Conservation (phyloP, 169 alveolate genomes). For the Pseudocohnilembus persalinus region DNA sequence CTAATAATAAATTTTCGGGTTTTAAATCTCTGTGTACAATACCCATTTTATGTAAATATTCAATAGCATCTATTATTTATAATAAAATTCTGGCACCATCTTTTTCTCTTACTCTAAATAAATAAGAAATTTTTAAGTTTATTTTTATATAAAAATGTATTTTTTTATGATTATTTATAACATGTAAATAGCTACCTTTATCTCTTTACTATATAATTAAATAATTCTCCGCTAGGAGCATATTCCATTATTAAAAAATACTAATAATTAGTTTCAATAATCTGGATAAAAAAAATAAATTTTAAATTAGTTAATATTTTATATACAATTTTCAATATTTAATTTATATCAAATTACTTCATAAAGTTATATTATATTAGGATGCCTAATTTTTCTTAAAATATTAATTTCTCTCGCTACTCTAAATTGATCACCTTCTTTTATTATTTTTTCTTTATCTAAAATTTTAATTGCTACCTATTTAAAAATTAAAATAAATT, state of each 20-base stretch:
- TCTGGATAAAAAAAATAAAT: slow-evolving; percentile 35
- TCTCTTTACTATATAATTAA: slow-evolving; percentile 67
- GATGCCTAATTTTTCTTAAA: neutral
- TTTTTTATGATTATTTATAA: neutral
- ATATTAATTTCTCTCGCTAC: neutral
- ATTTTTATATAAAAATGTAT: neutral
- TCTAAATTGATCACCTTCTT: neutral
- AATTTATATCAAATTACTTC: neutral
- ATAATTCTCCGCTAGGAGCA: slow-evolving; percentile 80
- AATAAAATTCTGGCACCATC: slow-evolving; percentile 86
- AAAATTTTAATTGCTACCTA: neutral
- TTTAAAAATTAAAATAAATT: too few species aligned
- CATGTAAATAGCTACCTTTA: slow-evolving; percentile 6
- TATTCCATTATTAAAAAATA: slow-evolving; percentile 81
- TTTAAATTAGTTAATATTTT: too few species aligned
- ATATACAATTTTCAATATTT: neutral
- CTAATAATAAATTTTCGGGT: slow-evolving; percentile 92
- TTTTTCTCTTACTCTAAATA: slow-evolving; percentile 55
- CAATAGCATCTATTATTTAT: slow-evolving; percentile 92
- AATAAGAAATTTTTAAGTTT: neutral
- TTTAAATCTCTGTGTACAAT: slow-evolving; percentile 90
- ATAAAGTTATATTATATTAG: neutral
- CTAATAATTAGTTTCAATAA: slow-evolving; percentile 72
- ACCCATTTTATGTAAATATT: slow-evolving; percentile 83
- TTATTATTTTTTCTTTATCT: neutral